phyloP scores from a whole-genome alignment of 2,329 filamentous ascomycete genomes.

The Tolypocladium capitatum region DNA sequence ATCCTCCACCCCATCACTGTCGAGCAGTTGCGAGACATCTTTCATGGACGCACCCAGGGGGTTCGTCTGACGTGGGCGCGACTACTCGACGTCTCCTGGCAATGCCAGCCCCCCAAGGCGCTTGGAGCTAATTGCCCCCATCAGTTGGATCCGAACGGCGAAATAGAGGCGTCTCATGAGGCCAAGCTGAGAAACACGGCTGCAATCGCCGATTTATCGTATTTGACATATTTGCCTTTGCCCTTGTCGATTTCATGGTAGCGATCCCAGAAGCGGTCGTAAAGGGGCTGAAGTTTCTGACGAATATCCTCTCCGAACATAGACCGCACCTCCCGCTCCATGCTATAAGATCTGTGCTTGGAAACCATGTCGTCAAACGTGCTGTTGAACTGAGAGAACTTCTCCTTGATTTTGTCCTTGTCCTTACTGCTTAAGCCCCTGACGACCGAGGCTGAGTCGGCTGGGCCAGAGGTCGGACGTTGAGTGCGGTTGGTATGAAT shows the following conservation, averaged over 20 bases:
- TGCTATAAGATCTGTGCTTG: constrained; percentile 69
- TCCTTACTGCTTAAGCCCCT: constrained; percentile 80
- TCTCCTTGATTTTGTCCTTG: constrained; percentile 90
- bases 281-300: constrained; percentile 84
- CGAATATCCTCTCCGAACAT: constrained; percentile 76
- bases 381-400: constrained; percentile 83
- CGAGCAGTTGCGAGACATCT: not conserved
- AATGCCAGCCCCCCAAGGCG: not conserved
- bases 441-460: constrained; percentile 74
- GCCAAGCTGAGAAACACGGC: constrained; percentile 43
- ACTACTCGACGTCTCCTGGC: not conserved
- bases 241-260: constrained; percentile 98
- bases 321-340: constrained; percentile 81
- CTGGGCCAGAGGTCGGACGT: constrained; percentile 59
- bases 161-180: constrained; percentile 11
- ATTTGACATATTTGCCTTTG: constrained; percentile 96
- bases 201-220: constrained; percentile 74
- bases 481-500: constrained; percentile 72
- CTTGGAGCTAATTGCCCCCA: not conserved
- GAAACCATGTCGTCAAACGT: constrained; percentile 80
- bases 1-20: not conserved
- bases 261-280: constrained; percentile 89
- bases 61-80: not conserved
- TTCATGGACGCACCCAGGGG: no score
- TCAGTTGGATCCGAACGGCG: not conserved